Conservation (phyloP, 192 early-diverging fungal species). For the Umbelopsis isabellina region DNA sequence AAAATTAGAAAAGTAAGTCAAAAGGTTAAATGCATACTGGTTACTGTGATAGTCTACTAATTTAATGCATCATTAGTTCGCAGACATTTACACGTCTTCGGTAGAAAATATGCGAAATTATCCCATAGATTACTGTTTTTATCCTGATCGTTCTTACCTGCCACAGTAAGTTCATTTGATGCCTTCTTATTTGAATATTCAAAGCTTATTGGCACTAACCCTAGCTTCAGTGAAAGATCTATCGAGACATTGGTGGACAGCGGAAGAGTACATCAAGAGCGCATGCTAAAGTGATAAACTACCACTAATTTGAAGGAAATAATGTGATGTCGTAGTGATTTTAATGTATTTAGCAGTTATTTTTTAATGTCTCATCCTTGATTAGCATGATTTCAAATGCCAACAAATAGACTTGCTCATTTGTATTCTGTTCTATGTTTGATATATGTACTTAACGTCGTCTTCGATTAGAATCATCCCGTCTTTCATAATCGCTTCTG, state of each 20-base stretch:
- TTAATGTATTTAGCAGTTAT: too few species aligned
- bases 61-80: conserved; percentile 22
- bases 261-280: conserved; percentile 22
- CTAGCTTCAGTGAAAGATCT: conserved; percentile 27
- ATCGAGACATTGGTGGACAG: conserved; percentile 40
- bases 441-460: background rate
- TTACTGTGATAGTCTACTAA: too few species aligned
- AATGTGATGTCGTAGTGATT: too few species aligned
- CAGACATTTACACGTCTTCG: conserved; percentile 53
- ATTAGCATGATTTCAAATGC: too few species aligned
- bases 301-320: too few species aligned
- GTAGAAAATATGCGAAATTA: conserved; percentile 55
- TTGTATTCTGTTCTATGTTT: background rate
- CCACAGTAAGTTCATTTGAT: conserved; percentile 47
- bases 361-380: too few species aligned
- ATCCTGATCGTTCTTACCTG: conserved; percentile 60
- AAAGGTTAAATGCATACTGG: background rate
- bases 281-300: too few species aligned
- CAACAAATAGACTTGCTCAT: background rate
- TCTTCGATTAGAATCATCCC: conserved; percentile 10
- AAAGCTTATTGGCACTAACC: conserved; percentile 13
- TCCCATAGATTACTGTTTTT: conserved; percentile 63
- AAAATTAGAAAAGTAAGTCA: conserved; percentile 52
- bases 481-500: background rate
- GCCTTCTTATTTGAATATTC: background rate